Evolutionary conservation across 441 rosid species (phyloP).

Genomic region (Arabidopsis hybrid): DNA sequence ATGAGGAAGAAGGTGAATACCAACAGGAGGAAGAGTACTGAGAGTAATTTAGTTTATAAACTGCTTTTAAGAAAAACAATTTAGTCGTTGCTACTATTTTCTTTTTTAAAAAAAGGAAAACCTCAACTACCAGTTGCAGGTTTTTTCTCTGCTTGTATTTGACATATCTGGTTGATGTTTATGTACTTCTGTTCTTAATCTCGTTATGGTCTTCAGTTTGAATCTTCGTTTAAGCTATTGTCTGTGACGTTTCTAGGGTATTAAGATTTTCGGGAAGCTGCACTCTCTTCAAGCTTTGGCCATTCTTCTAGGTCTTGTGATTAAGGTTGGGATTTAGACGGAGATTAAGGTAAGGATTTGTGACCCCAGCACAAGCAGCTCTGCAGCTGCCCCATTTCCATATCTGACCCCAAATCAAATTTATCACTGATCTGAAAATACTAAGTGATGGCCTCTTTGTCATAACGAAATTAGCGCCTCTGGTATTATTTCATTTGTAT

Average conservation of each 20-base stretch:
- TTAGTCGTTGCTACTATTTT: slow-evolving; percentile 7
- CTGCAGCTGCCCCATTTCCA: not conserved
- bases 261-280: not conserved
- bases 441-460: not conserved
- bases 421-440: not conserved
- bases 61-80: not conserved
- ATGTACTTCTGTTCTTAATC: not conserved
- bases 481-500: not conserved
- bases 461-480: not conserved
- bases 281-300: not conserved
- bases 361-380: too few species aligned
- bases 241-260: not conserved
- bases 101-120: not conserved
- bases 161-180: not conserved
- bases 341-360: too few species aligned
- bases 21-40: slow-evolving; percentile 50
- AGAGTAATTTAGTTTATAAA: slow-evolving; percentile 3
- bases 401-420: not conserved
- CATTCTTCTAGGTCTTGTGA: too few species aligned
- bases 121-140: slow-evolving; percentile 35
- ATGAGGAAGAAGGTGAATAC: slow-evolving; percentile 39
- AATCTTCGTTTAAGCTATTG: not conserved
- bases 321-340: too few species aligned
- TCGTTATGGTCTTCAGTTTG: not conserved
- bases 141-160: slow-evolving; percentile 8